Base-by-base conservation (phyloP, 345 rosid species). In the Eucalyptus marginata region DNA sequence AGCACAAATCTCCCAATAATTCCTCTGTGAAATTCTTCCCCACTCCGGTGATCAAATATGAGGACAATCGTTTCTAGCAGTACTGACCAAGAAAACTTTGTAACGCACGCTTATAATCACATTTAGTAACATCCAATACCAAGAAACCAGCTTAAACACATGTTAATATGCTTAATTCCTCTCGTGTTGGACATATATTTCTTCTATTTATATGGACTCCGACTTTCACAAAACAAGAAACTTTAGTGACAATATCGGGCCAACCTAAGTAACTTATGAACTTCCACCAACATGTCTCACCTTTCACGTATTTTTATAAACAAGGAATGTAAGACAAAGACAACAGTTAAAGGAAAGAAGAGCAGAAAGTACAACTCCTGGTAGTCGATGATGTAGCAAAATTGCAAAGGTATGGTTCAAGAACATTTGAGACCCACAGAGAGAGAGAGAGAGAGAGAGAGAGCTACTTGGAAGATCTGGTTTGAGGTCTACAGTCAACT, bases 401-500 rank as follows among this genome's bases (percentile, higher is more conserved):
- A 76, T 76, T 76, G 47, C 47, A 40, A 33, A 40, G 79, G 31
- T 43, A 58, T 58, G 51, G 79, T 52, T 46, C 84, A 76, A 40
- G 84, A 36, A 76, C 47, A 76, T 40, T 10, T 76, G 84, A 76
- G 81, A 33, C 58, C 58, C 58, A 51, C 3, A n/a, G 76, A n/a
- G 36, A 27, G 68, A 27, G 31, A 10, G 64, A 59, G 31, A 27
- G 59, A 62, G 5, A 89, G 85, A 44, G 85, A 86, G 80, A 12
- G 49, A 51, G 33, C 36, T 90, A 92, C 94, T 91, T 91, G 94
- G 94, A 89, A 93, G 93, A 90, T 92, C 89, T 14, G 94, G 94
- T 88, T 93, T 93, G 43, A 93, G 93, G 89, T 93, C 94, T 79
- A 91, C 90, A 68, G 94, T 91, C 91, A 93, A 89, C 90, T 93